Evolutionary conservation across 2,329 filamentous ascomycete species (phyloP).

Genomic region (Fusarium agapanthi): DNA sequence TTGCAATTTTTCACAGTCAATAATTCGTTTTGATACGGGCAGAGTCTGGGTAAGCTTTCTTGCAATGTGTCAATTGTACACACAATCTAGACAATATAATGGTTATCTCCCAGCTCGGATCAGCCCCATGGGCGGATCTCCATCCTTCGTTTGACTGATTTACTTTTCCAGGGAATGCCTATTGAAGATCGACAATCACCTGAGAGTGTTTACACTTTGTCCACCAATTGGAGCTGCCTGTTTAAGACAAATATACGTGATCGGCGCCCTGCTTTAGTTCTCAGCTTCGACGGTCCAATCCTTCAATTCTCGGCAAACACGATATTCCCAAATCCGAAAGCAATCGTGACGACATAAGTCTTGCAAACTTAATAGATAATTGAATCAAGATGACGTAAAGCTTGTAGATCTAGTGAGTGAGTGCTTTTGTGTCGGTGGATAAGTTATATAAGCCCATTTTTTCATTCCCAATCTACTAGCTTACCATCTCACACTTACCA

Average conservation of each 20-base stretch:
- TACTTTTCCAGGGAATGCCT: accelerated
- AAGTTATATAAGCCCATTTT: neutral
- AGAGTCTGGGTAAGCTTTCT: no score
- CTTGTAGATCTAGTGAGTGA: neutral
- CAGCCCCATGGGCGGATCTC: neutral
- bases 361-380: no score
- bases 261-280: neutral
- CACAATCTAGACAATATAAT: accelerated
- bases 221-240: neutral
- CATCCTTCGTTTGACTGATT: neutral
- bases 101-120: neutral
- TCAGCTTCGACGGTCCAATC: neutral
- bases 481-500: accelerated
- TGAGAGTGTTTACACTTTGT: neutral
- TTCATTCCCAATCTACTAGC: neutral
- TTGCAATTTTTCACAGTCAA: no score
- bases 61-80: no score
- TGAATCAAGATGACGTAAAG: neutral
- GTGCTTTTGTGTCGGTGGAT: neutral
- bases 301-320: neutral
- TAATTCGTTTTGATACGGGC: no score
- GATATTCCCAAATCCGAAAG: neutral
- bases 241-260: neutral
- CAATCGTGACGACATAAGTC: neutral
- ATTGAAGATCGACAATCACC: neutral